phyloP scores from a whole-genome alignment of 768 basidiomycete genomes.

The Sistotremastrum niveocremeum region DNA sequence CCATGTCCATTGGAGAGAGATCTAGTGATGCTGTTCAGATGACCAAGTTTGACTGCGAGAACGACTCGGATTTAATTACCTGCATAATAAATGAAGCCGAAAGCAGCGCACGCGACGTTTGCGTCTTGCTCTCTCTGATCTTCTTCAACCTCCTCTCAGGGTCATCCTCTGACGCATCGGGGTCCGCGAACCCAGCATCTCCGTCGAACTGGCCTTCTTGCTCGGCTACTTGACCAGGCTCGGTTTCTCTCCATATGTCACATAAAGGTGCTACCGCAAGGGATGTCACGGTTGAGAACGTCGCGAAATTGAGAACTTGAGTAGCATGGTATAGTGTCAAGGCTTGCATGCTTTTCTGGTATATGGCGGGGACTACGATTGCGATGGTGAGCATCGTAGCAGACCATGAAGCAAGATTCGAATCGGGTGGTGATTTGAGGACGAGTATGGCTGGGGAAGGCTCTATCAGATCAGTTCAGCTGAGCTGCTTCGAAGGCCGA shows the following conservation, averaged over 20 bases:
- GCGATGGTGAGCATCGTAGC: slow-evolving; percentile 3
- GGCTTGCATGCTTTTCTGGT: slow-evolving; percentile 1
- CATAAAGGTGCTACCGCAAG: slow-evolving; percentile 6
- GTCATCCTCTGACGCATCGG: neutral
- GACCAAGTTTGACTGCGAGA: too few relatives aligned
- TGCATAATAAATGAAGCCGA: too few relatives aligned
- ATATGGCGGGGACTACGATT: slow-evolving; percentile 3
- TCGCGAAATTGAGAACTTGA: slow-evolving; percentile 7
- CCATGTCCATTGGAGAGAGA: slow-evolving; percentile 6
- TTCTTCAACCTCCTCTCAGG: neutral
- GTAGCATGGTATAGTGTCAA: slow-evolving; percentile 6
- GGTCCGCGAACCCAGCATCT: too few relatives aligned
- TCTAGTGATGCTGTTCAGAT: neutral
- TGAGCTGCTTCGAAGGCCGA: too few relatives aligned
- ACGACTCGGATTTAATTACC: too few relatives aligned
- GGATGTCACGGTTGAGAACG: slow-evolving; percentile 1
- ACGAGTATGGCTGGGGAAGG: too few relatives aligned
- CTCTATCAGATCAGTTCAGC: too few relatives aligned
- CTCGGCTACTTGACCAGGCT: too few relatives aligned
- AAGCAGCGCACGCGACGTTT: too few relatives aligned
- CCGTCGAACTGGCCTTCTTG: too few relatives aligned
- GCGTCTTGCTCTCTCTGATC: neutral
- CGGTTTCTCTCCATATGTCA: slow-evolving; percentile 1
- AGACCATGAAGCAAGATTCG: neutral
- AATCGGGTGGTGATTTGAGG: too few relatives aligned